These are phyloP conservation scores for Croton laevigatus DNA, from an alignment of 441 rosid species.

Conservation along the genomic window DNA sequence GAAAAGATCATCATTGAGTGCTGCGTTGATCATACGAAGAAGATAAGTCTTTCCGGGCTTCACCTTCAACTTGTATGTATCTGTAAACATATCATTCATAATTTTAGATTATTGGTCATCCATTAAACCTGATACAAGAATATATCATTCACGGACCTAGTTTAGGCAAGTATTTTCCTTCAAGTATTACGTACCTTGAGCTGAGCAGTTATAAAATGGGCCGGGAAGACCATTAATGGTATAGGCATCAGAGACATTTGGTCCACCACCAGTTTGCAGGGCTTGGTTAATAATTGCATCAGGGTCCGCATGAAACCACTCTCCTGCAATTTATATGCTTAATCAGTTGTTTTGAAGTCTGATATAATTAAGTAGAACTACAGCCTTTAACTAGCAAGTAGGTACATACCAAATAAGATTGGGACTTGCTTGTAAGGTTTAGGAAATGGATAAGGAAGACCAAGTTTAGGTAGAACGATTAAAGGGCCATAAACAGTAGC, in stretches of 20 bases:
- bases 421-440: slow-evolving; percentile 60
- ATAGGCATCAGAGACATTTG: slow-evolving; percentile 69
- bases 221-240: slow-evolving; percentile 80
- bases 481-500: slow-evolving; percentile 59
- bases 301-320: slow-evolving; percentile 75
- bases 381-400: not conserved
- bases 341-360: too few species aligned
- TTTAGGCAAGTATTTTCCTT: too few species aligned
- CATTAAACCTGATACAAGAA: too few species aligned
- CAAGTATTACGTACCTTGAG: too few species aligned
- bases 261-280: slow-evolving; percentile 56
- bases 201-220: slow-evolving; percentile 63
- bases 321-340: slow-evolving; percentile 36
- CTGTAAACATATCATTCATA: too few species aligned
- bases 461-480: slow-evolving; percentile 52
- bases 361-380: too few species aligned
- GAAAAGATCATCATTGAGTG: slow-evolving; percentile 72
- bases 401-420: slow-evolving; percentile 47
- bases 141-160: too few species aligned
- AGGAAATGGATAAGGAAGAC: slow-evolving; percentile 49
- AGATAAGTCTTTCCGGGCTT: slow-evolving; percentile 51
- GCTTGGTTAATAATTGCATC: slow-evolving; percentile 56
- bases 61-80: slow-evolving; percentile 46
- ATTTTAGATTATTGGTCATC: too few species aligned
- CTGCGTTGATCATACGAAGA: too few species aligned